Base-by-base conservation (phyloP, 2,329 filamentous ascomycete genomes). In the Coniosporium tulheliwenetii region DNA sequence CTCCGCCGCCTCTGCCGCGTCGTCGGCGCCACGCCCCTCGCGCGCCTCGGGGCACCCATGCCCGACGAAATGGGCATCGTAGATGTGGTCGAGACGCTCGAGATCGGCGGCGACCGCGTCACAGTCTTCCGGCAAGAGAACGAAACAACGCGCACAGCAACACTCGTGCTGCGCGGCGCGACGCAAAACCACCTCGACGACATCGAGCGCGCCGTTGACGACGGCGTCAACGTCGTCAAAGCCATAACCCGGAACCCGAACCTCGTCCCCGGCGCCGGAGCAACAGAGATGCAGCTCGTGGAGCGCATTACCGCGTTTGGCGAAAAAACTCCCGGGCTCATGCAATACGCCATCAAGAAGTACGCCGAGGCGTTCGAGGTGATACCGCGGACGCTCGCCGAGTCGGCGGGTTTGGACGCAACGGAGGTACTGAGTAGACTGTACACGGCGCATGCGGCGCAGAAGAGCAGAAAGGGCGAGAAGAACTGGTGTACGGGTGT, bases 111-210 rank as follows among this genome's bases (percentile, higher is more conserved):
- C 52, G 91, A 98, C 69, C 82, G 91, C 46, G 93, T 98, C 44
- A 98, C 91, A 35, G 89, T 98, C 44, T 98, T 98, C 76, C 75
- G 93, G 54, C 91, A 98, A 71, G 91, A 98, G 62, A 79, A 85
- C 56, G 85, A 94, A 53, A 75, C 79, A 41, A 96, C 93, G 39
- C 77, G 87, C 54, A 98, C 91, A 39, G 85, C 93, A 14, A 98
- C 91, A 7, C 74, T 98, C 38, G 87, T 98, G 40, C 77, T 98
- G 45, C 79, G 91, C 48, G 91, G 93, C 39, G 91, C 91, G 14
- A 98, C 91, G 5, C 89, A 96, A 65, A 98, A 98, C 69, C 85
- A 96, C 62, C 77, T 98, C 16, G 91, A 98, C 56, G 91, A 98
- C 53, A 75, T 98, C 31, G 91, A 98, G 71, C 81, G 91, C 48